These are phyloP conservation scores for Claviceps pazoutovae DNA, from an alignment of 2,329 filamentous ascomycete species.

Conservation along the genomic window DNA sequence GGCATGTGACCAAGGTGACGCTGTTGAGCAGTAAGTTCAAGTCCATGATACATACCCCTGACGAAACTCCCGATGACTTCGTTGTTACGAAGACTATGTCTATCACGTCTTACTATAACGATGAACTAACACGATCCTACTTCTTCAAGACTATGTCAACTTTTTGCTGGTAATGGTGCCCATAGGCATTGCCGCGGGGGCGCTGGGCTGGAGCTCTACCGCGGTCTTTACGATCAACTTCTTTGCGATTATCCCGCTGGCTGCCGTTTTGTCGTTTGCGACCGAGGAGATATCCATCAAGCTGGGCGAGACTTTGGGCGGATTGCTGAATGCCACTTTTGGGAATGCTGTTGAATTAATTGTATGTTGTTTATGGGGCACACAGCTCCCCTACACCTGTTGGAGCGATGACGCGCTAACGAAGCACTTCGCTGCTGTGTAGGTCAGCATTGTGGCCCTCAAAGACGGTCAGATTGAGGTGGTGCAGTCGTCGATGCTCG, in stretches of 20 bases:
- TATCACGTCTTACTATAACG: too few species aligned
- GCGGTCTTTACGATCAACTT: slow-evolving; percentile 67
- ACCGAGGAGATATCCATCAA: slow-evolving; percentile 64
- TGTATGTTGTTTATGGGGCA: slow-evolving; percentile 28
- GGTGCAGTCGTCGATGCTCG: slow-evolving; percentile 96
- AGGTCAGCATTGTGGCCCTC: slow-evolving; percentile 88
- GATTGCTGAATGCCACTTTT: slow-evolving; percentile 63
- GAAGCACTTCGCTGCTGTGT: slow-evolving; percentile 1
- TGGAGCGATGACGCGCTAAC: neutral
- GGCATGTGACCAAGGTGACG: slow-evolving; percentile 44
- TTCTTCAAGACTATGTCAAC: slow-evolving; percentile 44
- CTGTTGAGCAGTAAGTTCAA: slow-evolving; percentile 41
- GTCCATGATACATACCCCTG: too few species aligned
- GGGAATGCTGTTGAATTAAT: slow-evolving; percentile 71
- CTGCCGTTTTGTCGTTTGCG: slow-evolving; percentile 60
- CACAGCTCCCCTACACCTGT: neutral
- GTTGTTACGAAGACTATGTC: neutral
- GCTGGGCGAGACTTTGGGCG: slow-evolving; percentile 60
- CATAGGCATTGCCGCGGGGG: slow-evolving; percentile 54
- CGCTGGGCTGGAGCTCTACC: slow-evolving; percentile 47
- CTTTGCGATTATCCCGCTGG: slow-evolving; percentile 64
- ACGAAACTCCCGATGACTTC: too few species aligned
- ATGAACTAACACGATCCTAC: neutral
- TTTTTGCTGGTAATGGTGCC: slow-evolving; percentile 61
- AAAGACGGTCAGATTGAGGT: slow-evolving; percentile 78